phyloP scores from a whole-genome alignment of 345 rosid species.

The Rhodamnia argentea region DNA sequence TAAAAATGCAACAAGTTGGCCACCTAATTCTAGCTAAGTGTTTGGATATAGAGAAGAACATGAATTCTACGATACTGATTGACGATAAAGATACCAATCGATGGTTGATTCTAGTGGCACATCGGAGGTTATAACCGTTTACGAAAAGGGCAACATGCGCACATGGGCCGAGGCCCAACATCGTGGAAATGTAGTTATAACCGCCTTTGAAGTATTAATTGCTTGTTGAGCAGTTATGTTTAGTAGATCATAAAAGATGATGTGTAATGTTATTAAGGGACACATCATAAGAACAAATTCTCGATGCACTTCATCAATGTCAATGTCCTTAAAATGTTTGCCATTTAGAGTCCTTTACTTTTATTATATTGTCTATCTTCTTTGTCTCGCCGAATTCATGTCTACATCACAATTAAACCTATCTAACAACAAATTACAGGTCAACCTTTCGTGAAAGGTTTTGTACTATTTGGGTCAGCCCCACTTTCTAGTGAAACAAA shows the following conservation, averaged over 20 bases:
- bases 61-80: rapidly evolving
- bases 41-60: background rate
- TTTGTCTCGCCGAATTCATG: too few species aligned
- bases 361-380: background rate
- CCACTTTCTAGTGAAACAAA: too few species aligned
- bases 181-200: background rate
- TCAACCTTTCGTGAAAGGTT: too few species aligned
- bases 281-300: background rate
- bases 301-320: background rate
- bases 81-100: background rate
- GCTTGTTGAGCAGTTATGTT: background rate
- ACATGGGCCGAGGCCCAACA: background rate
- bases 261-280: background rate
- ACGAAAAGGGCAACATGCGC: background rate
- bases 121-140: rapidly evolving
- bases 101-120: rapidly evolving
- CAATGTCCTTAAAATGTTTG: background rate
- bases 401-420: too few species aligned
- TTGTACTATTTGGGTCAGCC: too few species aligned
- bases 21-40: too few species aligned
- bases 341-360: background rate
- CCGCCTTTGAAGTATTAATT: background rate
- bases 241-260: background rate
- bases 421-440: too few species aligned
- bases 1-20: too few species aligned